Percentiles rank a stretch among this genome's conserved stretches.
These are phyloP conservation scores for Endocalyx cinctus DNA, from an alignment of 2,329 filamentous ascomycete species.

Conservation along the genomic window DNA sequence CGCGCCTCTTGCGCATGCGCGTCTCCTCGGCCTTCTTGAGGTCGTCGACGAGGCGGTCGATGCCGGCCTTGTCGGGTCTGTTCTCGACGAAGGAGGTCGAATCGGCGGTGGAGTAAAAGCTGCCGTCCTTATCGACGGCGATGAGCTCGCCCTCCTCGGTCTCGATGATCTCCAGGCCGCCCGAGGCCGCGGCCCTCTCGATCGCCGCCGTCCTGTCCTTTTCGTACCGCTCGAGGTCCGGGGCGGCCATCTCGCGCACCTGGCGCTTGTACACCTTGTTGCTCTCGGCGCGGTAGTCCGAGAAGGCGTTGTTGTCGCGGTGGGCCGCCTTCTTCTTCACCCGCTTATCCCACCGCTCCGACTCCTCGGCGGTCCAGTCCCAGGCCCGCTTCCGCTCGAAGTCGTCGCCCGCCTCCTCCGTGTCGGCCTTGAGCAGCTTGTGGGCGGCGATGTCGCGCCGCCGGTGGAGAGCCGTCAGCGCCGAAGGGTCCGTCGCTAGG, in stretches of 20 bases:
- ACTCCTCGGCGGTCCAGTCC: slow-evolving; percentile 97
- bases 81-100: slow-evolving; percentile 77
- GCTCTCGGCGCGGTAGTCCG: slow-evolving; percentile 82
- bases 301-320: slow-evolving; percentile 82
- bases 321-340: slow-evolving; percentile 79
- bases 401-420: slow-evolving; percentile 78
- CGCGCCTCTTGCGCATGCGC: slow-evolving; percentile 78
- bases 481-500: slow-evolving; percentile 68
- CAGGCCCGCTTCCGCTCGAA: slow-evolving; percentile 97
- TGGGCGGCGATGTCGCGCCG: slow-evolving; percentile 85
- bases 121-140: slow-evolving; percentile 85
- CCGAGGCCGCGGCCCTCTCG: slow-evolving; percentile 76
- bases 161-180: slow-evolving; percentile 88
- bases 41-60: slow-evolving; percentile 84
- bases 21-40: slow-evolving; percentile 84
- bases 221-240: slow-evolving; percentile 80
- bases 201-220: slow-evolving; percentile 80
- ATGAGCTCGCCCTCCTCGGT: slow-evolving; percentile 93
- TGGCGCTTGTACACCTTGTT: slow-evolving; percentile 93
- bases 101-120: slow-evolving; percentile 86
- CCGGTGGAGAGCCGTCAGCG: slow-evolving; percentile 74
- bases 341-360: slow-evolving; percentile 87
- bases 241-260: slow-evolving; percentile 66
- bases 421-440: slow-evolving; percentile 89
- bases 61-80: slow-evolving; percentile 78